Evolutionary conservation across 306 rosid genomes (phyloP), one percentile per base, ranked within the genome.

Genomic region (Bauhinia variegata): DNA sequence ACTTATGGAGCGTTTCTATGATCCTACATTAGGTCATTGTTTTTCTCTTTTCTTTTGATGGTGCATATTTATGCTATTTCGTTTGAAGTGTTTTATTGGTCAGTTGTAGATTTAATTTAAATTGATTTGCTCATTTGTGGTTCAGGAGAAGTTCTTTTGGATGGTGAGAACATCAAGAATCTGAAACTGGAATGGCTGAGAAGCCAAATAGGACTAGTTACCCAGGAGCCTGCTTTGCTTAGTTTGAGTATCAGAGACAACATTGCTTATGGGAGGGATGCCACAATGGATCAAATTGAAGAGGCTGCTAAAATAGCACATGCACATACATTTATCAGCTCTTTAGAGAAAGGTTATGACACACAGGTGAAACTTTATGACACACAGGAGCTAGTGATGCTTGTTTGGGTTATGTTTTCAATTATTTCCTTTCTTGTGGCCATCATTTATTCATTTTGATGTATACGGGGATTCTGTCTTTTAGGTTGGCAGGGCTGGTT

Each of bases 101-200:
- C 34, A 63, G 37, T 68, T 72, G 12, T 70, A 58, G 59, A 63
- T 53, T 72, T 42, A 76, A 63, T 53, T 72, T 42, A 76, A 57
- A 68, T 56, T 10, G 32, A 57, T 77, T 63, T 79, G 37, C 41
- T 50, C 47, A 70, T 80, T 42, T 75, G 46, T 85, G 87, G 51
- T 90, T 86, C 95, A 95, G 99, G 99, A 70, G 99, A 95, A 81
- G 99, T 95, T 85, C 99, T 95, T 78, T 86, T 95, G 80, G 99
- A 95, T 74, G 99, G 99, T 67, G 99, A 95, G 75, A 95, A 95
- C 78, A 95, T 95, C 28, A 95, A 88, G 75, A 90, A 86, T 87
- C 65, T 90, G 80, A 88, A 84, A 80, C 77, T 95, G 77, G 97
- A 95, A 81, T 90, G 97, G 99, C 79, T 95, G 42, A 79, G 99